These are phyloP conservation scores for Pythium angustatum DNA, from an alignment of 352 stramenopile species.

Conservation along the genomic window DNA sequence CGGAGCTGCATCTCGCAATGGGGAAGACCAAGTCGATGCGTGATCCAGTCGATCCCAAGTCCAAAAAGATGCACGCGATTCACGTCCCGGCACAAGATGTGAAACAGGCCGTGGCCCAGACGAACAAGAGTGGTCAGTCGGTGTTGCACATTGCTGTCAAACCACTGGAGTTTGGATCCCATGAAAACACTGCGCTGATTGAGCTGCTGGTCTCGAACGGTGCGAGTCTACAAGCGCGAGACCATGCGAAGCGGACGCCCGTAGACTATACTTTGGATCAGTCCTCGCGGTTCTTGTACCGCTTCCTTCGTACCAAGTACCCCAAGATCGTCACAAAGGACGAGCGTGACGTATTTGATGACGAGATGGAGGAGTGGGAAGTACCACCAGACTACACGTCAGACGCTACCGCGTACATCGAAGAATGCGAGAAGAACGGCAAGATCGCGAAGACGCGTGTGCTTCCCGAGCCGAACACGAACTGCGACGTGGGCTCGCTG, in stretches of 20 bases:
- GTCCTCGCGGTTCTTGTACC: conserved; percentile 55
- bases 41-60: conserved; percentile 36
- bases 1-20: conserved; percentile 47
- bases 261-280: conserved; percentile 63
- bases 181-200: conserved; percentile 60
- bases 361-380: conserved; percentile 34
- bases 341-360: conserved; percentile 36
- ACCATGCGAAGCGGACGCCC: conserved; percentile 40
- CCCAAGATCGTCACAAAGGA: conserved; percentile 30
- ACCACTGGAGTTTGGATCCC: conserved; percentile 57
- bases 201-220: conserved; percentile 48
- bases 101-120: conserved; percentile 41
- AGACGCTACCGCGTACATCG: conserved; percentile 54
- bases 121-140: conserved; percentile 47
- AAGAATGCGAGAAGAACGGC: conserved; percentile 47
- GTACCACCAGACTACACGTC: conserved; percentile 39
- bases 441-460: conserved; percentile 56
- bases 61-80: conserved; percentile 40
- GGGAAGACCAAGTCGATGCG: conserved; percentile 45
- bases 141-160: conserved; percentile 65
- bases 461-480: conserved; percentile 46
- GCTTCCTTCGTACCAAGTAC: conserved; percentile 43
- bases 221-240: conserved; percentile 36
- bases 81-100: conserved; percentile 46
- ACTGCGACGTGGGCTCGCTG: conserved; percentile 63